Percentiles rank a stretch among this genome's conserved stretches.
phyloP scores from a whole-genome alignment of 2,329 filamentous ascomycete genomes.

The Penicillium sumatraense region DNA sequence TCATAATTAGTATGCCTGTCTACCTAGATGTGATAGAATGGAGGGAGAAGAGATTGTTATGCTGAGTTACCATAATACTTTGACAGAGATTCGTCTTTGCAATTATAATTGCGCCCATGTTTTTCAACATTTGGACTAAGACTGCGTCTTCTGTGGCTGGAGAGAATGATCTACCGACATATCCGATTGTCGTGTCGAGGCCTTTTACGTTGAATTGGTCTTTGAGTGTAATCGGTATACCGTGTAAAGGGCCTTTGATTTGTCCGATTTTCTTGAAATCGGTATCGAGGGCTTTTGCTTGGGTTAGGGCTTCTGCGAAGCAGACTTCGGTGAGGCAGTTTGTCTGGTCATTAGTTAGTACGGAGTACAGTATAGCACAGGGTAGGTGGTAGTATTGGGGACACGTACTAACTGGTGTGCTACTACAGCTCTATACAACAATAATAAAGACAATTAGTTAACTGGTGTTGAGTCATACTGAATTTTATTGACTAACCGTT shows the following conservation, averaged over 20 bases:
- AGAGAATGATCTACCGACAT: constrained; percentile 56
- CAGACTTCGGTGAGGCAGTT: constrained; percentile 43
- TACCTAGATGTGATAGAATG: too few species aligned
- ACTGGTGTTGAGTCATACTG: too few species aligned
- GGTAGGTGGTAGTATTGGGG: not conserved
- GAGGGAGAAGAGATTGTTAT: too few species aligned
- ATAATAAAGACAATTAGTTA: too few species aligned
- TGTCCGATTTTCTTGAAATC: constrained; percentile 38
- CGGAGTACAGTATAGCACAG: not conserved
- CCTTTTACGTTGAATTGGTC: constrained; percentile 67
- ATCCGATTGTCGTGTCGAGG: constrained; percentile 63
- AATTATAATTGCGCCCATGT: constrained; percentile 57
- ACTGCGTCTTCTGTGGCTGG: constrained; percentile 56
- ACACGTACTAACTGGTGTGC: constrained; percentile 32
- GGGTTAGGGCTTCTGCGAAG: constrained; percentile 38
- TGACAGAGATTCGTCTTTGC: constrained; percentile 59
- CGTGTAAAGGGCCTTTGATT: constrained; percentile 57
- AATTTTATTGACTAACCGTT: too few species aligned
- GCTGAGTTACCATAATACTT: constrained; percentile 54
- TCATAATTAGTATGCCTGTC: not conserved
- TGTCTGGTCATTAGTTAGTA: constrained; percentile 28
- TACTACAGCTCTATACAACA: constrained; percentile 31
- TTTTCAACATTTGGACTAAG: constrained; percentile 54
- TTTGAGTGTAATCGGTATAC: constrained; percentile 61
- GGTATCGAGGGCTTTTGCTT: constrained; percentile 37